Evolutionary conservation across 163 green algal species (phyloP), one percentile per base, ranked within the genome.

Genomic region (Prototheca cutis): DNA sequence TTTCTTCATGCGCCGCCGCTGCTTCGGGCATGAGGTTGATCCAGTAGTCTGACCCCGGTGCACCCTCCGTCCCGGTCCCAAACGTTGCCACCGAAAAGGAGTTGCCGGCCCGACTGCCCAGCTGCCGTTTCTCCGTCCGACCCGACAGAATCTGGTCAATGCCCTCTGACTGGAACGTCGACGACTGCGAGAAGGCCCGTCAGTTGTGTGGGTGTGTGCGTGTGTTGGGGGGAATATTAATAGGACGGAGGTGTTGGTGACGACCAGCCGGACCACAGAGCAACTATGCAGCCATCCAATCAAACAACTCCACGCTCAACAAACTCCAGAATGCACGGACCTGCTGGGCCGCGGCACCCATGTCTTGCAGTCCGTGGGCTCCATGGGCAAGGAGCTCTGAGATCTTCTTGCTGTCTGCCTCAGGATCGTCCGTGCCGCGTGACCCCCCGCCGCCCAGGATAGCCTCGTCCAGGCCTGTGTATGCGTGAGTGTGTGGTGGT

Each of bases 381-480:
- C 88, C 89, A 57, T 92, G 59, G 60, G 75, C 80, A 30, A 96
- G 75, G 58, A 96, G 79, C 29, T 84, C 67, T 6, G 82, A 73
- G 66, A 96, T 94, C 55, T 82, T 78, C 15, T 75, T 70, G 31
- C 54, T 53, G 66, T 93, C 80, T 19, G 72, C 62, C 67, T 93
- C 77, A 0, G 74, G 78, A 61, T 89, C 74, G 25, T 65, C 72
- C 17, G 45, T 53, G 27, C 55, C 53, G 13, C 24, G 42, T 23
- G 27, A 28, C n/a, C 60, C 62, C 45, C 76, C 65, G 40, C 71
- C 75, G 39, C 89, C 89, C 58, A 96, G 77, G 60, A 96, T 89
- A 17, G 89, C 90, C 68, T 96, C 85, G 61, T 97, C 88, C 42
- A 96, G 79, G 36, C 87, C 79, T 84, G 68, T 21, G n/a, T 6